Evolutionary conservation across 352 stramenopile species (phyloP).

Genomic region (Phytophthora pisi): DNA sequence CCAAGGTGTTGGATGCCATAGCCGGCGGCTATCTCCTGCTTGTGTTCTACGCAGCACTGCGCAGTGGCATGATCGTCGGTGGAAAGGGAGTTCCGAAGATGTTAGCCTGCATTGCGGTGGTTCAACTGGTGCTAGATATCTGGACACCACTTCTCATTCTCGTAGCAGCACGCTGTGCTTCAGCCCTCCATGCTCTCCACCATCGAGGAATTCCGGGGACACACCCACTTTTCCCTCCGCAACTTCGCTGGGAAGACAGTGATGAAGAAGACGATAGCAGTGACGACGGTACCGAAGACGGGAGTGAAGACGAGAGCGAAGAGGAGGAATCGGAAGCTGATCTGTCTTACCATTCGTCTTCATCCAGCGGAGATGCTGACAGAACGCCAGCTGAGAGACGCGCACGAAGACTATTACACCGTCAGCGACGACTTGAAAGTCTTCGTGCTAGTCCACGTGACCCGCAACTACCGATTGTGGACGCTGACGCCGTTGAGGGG

Average conservation of each 20-base stretch:
- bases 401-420: constrained; percentile 21
- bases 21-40: constrained; percentile 67
- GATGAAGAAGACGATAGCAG: constrained; percentile 46
- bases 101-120: constrained; percentile 45
- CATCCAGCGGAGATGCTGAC: constrained; percentile 27
- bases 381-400: constrained; percentile 35
- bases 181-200: constrained; percentile 58
- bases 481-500: constrained; percentile 31
- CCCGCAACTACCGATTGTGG: constrained; percentile 33
- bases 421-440: constrained; percentile 25
- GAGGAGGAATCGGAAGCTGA: constrained; percentile 16
- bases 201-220: constrained; percentile 60
- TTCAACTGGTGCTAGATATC: constrained; percentile 64
- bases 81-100: constrained; percentile 45
- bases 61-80: constrained; percentile 60
- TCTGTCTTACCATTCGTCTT: constrained; percentile 37
- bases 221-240: constrained; percentile 68
- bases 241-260: constrained; percentile 64
- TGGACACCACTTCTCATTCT: constrained; percentile 74
- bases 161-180: constrained; percentile 63
- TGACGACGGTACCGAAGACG: constrained; percentile 17
- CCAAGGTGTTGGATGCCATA: constrained; percentile 62
- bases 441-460: constrained; percentile 23
- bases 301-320: constrained; percentile 26
- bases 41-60: constrained; percentile 72